Evolutionary conservation across 2,329 filamentous ascomycete species (phyloP).

Genomic region (Hypoxylon sp.): DNA sequence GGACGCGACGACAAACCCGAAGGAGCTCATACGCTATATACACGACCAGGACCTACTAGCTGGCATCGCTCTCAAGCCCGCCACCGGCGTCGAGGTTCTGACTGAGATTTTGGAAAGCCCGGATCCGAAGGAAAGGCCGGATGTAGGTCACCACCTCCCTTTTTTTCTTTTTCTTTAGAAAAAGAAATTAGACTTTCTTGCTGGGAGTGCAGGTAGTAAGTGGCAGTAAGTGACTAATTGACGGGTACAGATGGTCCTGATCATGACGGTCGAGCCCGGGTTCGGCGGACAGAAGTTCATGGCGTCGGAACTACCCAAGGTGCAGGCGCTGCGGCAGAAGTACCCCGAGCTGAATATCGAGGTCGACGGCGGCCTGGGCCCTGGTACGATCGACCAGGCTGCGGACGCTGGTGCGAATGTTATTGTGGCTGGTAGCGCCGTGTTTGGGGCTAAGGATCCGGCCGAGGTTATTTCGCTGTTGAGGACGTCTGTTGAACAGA

Average conservation of each 20-base stretch:
- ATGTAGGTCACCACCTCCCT: conserved; percentile 71
- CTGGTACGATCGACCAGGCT: conserved; percentile 91
- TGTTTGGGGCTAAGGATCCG: conserved; percentile 93
- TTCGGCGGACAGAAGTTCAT: conserved; percentile 99
- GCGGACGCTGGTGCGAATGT: conserved; percentile 97
- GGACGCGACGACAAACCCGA: conserved; percentile 81
- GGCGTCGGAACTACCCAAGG: conserved; percentile 94
- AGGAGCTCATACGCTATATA: conserved; percentile 89
- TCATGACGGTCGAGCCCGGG: conserved; percentile 98
- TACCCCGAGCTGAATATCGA: conserved; percentile 97
- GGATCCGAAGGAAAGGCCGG: conserved; percentile 81
- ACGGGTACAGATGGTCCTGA: conserved; percentile 84
- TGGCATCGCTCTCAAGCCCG: conserved; percentile 95
- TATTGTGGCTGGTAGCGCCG: conserved; percentile 95
- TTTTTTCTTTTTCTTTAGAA: not conserved
- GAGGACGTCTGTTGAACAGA: conserved; percentile 80
- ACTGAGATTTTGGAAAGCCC: conserved; percentile 87
- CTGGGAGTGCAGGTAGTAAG: too few relatives aligned
- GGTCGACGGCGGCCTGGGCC: conserved; percentile 92
- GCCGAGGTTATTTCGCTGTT: conserved; percentile 87
- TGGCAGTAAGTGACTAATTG: not conserved
- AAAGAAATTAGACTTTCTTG: too few relatives aligned
- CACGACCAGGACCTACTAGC: conserved; percentile 90
- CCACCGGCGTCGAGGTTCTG: conserved; percentile 89
- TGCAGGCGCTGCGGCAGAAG: conserved; percentile 81